Base-by-base conservation (phyloP, 148 eudicot species). In the Pouteria glomerata region DNA sequence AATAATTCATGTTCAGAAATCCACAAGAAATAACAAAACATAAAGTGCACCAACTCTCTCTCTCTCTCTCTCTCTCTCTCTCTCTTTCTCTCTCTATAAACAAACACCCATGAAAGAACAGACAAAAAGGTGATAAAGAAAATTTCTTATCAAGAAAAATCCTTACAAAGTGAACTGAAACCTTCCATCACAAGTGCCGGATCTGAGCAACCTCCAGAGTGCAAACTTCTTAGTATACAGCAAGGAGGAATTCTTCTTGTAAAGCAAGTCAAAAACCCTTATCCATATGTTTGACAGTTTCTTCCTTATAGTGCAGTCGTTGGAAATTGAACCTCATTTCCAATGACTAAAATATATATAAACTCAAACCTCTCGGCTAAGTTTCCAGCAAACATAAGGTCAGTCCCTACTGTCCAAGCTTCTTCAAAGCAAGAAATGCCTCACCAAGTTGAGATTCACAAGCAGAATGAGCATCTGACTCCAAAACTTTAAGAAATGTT, bases 391-490 rank as follows among this genome's bases (percentile, higher is more conserved):
- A 66, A 55, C 26, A n/a, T 39, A 31, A 55, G 30, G 41, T 29
- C 10, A 13, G 16, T 18, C 47, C 37, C 74, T 66, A 71, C 55
- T 19, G 18, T 63, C 47, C 82, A 3, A 47, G 81, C 77, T 81
- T 87, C 85, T 87, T 89, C 74, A 95, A 76, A 60, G 89, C 80
- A 75, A 85, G 85, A 82, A 95, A 91, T 2, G 56, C n/a, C 26
- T 85, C 93, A 14, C 96, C 93, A 45, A 95, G 88, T 66, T 89
- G 90, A 65, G 92, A 75, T 74, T 88, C 88, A 73, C 96, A 95
- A 37, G 84, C 88, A 51, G 81, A 71, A 61, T 71, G 86, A 61
- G 79, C 84, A 75, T 91, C 92, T 16, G 84, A 72, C 27, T 86
- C 96, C 77, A 91, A 77, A 24, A 81, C 83, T 70, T 85, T 78